Evolutionary conservation across 2,329 filamentous ascomycete species (phyloP).

Genomic region (Fusarium musae): DNA sequence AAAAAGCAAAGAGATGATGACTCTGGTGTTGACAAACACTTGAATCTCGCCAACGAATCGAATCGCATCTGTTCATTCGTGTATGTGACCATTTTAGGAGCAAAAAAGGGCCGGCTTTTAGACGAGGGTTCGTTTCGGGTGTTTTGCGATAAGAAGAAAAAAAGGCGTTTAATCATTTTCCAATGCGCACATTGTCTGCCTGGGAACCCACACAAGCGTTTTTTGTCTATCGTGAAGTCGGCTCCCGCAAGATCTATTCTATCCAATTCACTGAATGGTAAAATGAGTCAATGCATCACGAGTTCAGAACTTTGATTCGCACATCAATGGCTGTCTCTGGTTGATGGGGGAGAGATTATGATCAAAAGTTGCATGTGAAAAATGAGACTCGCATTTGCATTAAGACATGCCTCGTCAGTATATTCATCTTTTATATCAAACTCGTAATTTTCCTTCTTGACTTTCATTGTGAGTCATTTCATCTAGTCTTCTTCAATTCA

Average conservation of each 20-base stretch:
- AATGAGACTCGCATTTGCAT: slow-evolving; percentile 28
- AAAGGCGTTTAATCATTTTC: slow-evolving; percentile 29
- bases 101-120: slow-evolving; percentile 32
- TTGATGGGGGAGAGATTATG: background rate
- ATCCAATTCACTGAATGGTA: background rate
- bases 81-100: slow-evolving; percentile 38
- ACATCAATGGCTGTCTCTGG: background rate
- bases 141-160: slow-evolving; percentile 30
- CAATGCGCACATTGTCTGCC: slow-evolving; percentile 22
- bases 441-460: slow-evolving; percentile 35
- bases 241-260: background rate
- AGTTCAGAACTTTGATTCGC: background rate
- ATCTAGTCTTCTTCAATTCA: slow-evolving; percentile 24
- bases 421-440: slow-evolving; percentile 39
- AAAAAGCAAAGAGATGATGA: slow-evolving; percentile 54
- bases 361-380: slow-evolving; percentile 8
- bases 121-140: slow-evolving; percentile 36
- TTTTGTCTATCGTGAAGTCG: slow-evolving; percentile 14
- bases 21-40: slow-evolving; percentile 42
- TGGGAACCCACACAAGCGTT: slow-evolving; percentile 5
- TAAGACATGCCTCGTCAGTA: slow-evolving; percentile 28
- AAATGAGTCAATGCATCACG: background rate
- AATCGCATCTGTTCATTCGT: slow-evolving; percentile 4
- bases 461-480: slow-evolving; percentile 38
- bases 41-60: slow-evolving; percentile 23